Evolutionary conservation across 2,329 filamentous ascomycete species (phyloP).

Genomic region (Thermochaetoides dissita): DNA sequence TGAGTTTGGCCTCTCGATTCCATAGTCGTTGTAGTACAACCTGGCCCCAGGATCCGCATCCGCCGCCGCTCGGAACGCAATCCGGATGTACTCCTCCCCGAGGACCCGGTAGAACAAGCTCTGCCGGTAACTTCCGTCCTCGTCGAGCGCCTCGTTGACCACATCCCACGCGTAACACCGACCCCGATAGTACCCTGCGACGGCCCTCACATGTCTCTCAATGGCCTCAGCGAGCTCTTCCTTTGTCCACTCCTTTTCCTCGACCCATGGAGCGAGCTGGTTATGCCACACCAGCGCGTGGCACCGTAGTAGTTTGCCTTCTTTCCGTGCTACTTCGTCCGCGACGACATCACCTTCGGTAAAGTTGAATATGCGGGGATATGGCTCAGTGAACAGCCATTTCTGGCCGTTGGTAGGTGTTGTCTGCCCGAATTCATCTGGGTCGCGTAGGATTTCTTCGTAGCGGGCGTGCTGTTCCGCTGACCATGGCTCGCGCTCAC

Average conservation of each 20-base stretch:
- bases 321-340: slow-evolving; percentile 25
- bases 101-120: slow-evolving; percentile 36
- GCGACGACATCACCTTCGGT: slow-evolving; percentile 39
- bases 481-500: slow-evolving; percentile 27
- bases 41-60: slow-evolving; percentile 34
- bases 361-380: slow-evolving; percentile 45
- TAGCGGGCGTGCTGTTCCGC: slow-evolving; percentile 40
- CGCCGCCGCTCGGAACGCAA: slow-evolving; percentile 36
- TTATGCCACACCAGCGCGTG: slow-evolving; percentile 37
- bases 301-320: slow-evolving; percentile 39
- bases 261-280: slow-evolving; percentile 38
- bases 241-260: slow-evolving; percentile 33
- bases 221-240: slow-evolving; percentile 35
- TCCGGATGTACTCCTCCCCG: slow-evolving; percentile 36
- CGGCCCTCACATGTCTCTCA: slow-evolving; percentile 36
- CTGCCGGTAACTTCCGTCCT: slow-evolving; percentile 35
- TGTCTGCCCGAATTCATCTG: slow-evolving; percentile 44
- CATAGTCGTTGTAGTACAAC: slow-evolving; percentile 49
- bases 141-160: slow-evolving; percentile 42
- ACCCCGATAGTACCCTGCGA: slow-evolving; percentile 32
- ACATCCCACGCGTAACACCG: slow-evolving; percentile 44
- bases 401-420: slow-evolving; percentile 47
- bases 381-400: slow-evolving; percentile 47
- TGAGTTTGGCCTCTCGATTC: slow-evolving; percentile 31
- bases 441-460: slow-evolving; percentile 36